phyloP scores from a whole-genome alignment of 2,329 filamentous ascomycete genomes.

The Westerdykella aurantiaca region DNA sequence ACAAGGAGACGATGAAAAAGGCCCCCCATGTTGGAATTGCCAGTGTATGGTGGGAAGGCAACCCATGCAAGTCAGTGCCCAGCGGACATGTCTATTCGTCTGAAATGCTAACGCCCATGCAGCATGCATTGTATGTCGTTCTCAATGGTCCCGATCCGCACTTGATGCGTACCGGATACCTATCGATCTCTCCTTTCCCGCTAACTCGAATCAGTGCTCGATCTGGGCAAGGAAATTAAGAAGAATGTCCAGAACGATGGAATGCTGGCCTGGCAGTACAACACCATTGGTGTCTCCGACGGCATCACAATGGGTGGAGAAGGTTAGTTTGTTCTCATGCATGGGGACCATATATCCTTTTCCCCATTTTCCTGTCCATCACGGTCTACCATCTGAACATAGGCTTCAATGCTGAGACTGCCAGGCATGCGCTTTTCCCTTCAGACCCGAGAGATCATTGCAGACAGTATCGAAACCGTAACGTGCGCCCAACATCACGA shows the following conservation, averaged over 20 bases:
- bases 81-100: slow-evolving; percentile 8
- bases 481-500: slow-evolving; percentile 90
- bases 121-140: slow-evolving; percentile 46
- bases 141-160: neutral
- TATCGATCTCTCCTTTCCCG: neutral
- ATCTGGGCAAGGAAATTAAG: slow-evolving; percentile 84
- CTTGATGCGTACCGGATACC: neutral
- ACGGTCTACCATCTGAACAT: neutral
- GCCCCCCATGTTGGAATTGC: slow-evolving; percentile 87
- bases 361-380: neutral
- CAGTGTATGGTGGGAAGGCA: slow-evolving; percentile 96
- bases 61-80: slow-evolving; percentile 77
- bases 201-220: slow-evolving; percentile 55
- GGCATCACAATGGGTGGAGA: slow-evolving; percentile 94
- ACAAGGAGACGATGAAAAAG: slow-evolving; percentile 78
- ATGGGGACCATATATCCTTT: too few species aligned
- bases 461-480: slow-evolving; percentile 88
- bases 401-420: slow-evolving; percentile 1
- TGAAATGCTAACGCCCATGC: slow-evolving; percentile 16
- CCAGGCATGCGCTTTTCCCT: slow-evolving; percentile 89
- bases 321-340: slow-evolving; percentile 45
- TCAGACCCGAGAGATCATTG: slow-evolving; percentile 85
- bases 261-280: slow-evolving; percentile 94
- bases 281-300: slow-evolving; percentile 83
- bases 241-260: slow-evolving; percentile 70